A percentile compares a stretch with the other conserved stretches of the same genome.
These are phyloP conservation scores for Primulina tabacum DNA, from an alignment of 257 asterid species.

Conservation along the genomic window DNA sequence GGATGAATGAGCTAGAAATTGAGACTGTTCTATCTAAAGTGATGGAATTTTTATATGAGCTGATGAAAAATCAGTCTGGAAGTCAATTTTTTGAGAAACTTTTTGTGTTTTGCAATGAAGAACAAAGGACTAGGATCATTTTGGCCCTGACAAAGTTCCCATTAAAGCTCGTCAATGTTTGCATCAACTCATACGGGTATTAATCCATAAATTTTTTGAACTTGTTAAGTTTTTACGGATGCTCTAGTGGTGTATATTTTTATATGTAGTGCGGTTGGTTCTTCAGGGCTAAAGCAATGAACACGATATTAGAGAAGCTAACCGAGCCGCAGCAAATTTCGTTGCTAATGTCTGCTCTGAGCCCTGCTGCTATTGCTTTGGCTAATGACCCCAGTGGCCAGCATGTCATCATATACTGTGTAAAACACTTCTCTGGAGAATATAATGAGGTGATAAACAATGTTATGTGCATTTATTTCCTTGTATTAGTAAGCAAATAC, in stretches of 20 bases:
- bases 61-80: slow-evolving; percentile 61
- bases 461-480: not conserved
- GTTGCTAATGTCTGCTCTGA: slow-evolving; percentile 36
- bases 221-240: slow-evolving; percentile 3
- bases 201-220: slow-evolving; percentile 9
- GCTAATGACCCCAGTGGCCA: slow-evolving; percentile 68
- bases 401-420: slow-evolving; percentile 52
- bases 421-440: slow-evolving; percentile 46
- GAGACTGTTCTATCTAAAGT: slow-evolving; percentile 44
- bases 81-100: slow-evolving; percentile 52
- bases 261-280: slow-evolving; percentile 8
- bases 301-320: slow-evolving; percentile 54
- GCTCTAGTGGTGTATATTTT: not conserved
- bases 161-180: slow-evolving; percentile 37
- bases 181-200: slow-evolving; percentile 61
- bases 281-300: slow-evolving; percentile 53
- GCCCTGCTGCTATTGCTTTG: slow-evolving; percentile 44
- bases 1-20: slow-evolving; percentile 32
- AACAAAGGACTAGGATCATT: slow-evolving; percentile 60
- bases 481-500: slow-evolving; percentile 1
- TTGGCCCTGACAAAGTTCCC: slow-evolving; percentile 35
- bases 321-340: slow-evolving; percentile 50
- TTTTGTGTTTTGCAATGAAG: slow-evolving; percentile 49
- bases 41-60: slow-evolving; percentile 28
- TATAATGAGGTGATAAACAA: slow-evolving; percentile 49